These are phyloP conservation scores for Colletotrichum noveboracense DNA, from an alignment of 2,329 filamentous ascomycete genomes.

Conservation along the genomic window DNA sequence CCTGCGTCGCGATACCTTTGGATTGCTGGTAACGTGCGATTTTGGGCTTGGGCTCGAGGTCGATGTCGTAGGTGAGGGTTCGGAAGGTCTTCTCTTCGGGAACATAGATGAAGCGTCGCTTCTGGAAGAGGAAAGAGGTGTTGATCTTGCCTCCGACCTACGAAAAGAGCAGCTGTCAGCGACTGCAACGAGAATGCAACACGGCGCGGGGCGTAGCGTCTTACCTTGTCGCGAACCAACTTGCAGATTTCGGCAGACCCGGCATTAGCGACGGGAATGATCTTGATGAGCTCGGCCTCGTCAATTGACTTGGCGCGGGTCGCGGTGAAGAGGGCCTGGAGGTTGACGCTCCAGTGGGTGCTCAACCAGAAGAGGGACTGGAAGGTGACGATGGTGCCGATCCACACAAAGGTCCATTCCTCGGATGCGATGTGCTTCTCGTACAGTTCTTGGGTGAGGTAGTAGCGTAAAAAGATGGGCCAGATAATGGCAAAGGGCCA, in stretches of 20 bases:
- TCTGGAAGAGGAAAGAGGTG: conserved; percentile 94
- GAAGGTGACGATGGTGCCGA: conserved; percentile 82
- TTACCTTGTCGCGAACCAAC: conserved; percentile 72
- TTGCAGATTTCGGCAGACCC: conserved; percentile 87
- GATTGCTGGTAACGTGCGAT: conserved; percentile 81
- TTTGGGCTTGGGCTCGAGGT: conserved; percentile 81
- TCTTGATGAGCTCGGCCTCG: conserved; percentile 86
- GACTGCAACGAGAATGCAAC: neutral
- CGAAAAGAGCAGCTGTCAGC: neutral
- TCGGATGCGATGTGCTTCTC: conserved; percentile 89
- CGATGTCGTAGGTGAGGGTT: conserved; percentile 83
- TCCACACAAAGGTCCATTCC: conserved; percentile 98
- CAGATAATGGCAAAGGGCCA: conserved; percentile 94
- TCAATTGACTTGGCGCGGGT: conserved; percentile 71
- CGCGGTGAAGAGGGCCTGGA: conserved; percentile 83
- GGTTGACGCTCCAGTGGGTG: conserved; percentile 96
- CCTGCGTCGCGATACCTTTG: conserved; percentile 73
- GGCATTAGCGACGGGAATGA: conserved; percentile 88
- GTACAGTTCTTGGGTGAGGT: conserved; percentile 83
- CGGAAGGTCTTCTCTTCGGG: conserved; percentile 75
- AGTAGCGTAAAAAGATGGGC: conserved; percentile 90
- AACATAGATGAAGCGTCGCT: conserved; percentile 91
- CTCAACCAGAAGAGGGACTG: conserved; percentile 93
- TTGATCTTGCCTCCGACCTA: conserved; percentile 76
- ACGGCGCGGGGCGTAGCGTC: neutral